Percentiles rank a stretch among this genome's conserved stretches.
Conservation (phyloP, 2,329 filamentous ascomycete species). For the Colletotrichum chrysophilum region DNA sequence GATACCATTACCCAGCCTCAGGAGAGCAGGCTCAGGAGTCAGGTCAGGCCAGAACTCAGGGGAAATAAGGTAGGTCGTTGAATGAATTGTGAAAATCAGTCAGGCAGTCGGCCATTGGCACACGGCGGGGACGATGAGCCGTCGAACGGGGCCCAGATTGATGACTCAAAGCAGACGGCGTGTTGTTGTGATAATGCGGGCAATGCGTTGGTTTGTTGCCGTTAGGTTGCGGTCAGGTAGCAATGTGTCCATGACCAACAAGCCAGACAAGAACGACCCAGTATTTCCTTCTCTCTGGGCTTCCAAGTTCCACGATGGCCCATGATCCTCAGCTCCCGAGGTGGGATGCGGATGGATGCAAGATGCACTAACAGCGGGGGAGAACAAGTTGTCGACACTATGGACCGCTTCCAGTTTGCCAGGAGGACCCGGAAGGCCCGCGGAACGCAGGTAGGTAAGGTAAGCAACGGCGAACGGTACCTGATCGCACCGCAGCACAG, state of each 20-base stretch:
- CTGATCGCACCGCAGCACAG: not conserved
- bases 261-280: not conserved
- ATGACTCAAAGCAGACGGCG: constrained; percentile 1
- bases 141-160: not conserved
- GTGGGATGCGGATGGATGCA: constrained; percentile 2
- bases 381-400: not conserved
- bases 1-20: not conserved
- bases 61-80: not conserved
- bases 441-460: not conserved
- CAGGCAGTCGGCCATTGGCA: not conserved
- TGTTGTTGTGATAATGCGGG: not conserved
- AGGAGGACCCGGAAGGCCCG: not conserved
- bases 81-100: not conserved
- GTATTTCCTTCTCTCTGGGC: constrained; percentile 5
- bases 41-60: not conserved
- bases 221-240: not conserved
- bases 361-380: not conserved
- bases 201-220: not conserved
- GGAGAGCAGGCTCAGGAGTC: not conserved
- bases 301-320: constrained; percentile 6
- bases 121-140: not conserved
- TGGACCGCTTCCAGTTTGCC: not conserved
- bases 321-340: constrained; percentile 1
- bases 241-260: not conserved
- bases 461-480: not conserved